Evolutionary conservation across 2,329 filamentous ascomycete species (phyloP).

Genomic region (Paraphaeosphaeria minitans): DNA sequence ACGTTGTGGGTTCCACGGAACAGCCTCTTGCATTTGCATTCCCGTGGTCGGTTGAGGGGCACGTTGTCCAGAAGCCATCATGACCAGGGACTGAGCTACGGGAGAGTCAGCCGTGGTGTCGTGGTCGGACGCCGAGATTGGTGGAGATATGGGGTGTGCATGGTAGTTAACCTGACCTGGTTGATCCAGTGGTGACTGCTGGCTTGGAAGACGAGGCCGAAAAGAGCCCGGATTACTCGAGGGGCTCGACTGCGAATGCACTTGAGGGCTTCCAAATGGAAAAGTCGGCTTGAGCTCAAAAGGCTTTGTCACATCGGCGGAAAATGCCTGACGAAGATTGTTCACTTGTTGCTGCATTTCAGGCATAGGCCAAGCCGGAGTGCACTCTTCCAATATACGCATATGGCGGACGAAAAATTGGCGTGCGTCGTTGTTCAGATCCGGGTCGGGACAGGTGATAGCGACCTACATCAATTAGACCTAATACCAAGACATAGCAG

Average conservation of each 20-base stretch:
- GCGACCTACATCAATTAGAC: constrained; percentile 68
- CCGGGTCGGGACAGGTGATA: constrained; percentile 89
- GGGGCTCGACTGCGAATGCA: constrained; percentile 66
- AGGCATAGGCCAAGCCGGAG: constrained; percentile 81
- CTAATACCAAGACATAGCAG: constrained; percentile 7
- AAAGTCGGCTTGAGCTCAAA: constrained; percentile 90
- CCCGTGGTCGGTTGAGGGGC: constrained; percentile 55
- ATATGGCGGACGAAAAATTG: constrained; percentile 93
- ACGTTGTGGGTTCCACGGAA: constrained; percentile 80
- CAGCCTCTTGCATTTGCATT: constrained; percentile 66
- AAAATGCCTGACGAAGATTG: constrained; percentile 87
- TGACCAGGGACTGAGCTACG: constrained; percentile 71
- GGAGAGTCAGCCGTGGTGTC: constrained; percentile 80
- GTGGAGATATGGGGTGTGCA: constrained; percentile 76
- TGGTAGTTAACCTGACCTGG: constrained; percentile 68
- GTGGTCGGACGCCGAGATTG: constrained; percentile 73
- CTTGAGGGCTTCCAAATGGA: constrained; percentile 79
- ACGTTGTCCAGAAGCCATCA: constrained; percentile 67
- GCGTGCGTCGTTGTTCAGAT: constrained; percentile 81
- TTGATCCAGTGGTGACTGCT: constrained; percentile 56
- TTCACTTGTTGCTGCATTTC: constrained; percentile 91
- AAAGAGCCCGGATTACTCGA: constrained; percentile 58
- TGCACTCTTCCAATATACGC: constrained; percentile 87
- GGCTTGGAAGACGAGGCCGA: constrained; percentile 56
- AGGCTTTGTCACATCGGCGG: constrained; percentile 79